Evolutionary conservation across 306 rosid genomes (phyloP).

Genomic region (Prunus persica): DNA sequence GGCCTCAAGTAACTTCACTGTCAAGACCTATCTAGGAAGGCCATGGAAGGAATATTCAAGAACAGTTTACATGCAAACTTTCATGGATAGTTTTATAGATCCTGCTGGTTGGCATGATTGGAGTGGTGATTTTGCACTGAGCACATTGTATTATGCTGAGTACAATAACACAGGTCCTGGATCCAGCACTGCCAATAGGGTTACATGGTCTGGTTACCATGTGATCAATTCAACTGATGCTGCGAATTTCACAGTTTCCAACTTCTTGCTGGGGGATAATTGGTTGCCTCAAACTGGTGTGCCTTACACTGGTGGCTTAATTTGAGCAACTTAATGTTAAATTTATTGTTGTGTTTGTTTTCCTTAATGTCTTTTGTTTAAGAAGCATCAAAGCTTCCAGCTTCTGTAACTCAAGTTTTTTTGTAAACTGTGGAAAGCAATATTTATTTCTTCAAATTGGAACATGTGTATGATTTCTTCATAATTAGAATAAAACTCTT

Average conservation of each 20-base stretch:
- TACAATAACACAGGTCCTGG: conserved; percentile 31
- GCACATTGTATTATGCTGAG: conserved; percentile 41
- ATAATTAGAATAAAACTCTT: too few species aligned
- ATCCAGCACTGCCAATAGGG: conserved; percentile 25
- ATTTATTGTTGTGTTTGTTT: neutral
- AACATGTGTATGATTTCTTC: neutral
- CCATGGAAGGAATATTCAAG: conserved; percentile 45
- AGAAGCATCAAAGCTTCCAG: neutral
- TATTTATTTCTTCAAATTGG: neutral
- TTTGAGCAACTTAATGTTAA: conserved; percentile 1
- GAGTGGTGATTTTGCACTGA: conserved; percentile 25
- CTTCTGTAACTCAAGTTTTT: neutral
- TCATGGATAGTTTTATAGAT: conserved; percentile 26
- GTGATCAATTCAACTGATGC: conserved; percentile 24
- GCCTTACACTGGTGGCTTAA: conserved; percentile 27
- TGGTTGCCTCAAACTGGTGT: conserved; percentile 41
- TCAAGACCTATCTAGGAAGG: conserved; percentile 39
- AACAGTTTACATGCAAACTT: conserved; percentile 35
- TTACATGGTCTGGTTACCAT: conserved; percentile 37
- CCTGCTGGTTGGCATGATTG: conserved; percentile 37
- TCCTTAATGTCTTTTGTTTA: neutral
- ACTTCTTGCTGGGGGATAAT: conserved; percentile 32
- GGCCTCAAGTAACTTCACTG: conserved; percentile 13
- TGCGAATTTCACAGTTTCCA: conserved; percentile 31
- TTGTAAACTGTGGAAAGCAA: neutral